Evolutionary conservation across 768 basidiomycete genomes (phyloP).

Genomic region (Dendrothele bispora): DNA sequence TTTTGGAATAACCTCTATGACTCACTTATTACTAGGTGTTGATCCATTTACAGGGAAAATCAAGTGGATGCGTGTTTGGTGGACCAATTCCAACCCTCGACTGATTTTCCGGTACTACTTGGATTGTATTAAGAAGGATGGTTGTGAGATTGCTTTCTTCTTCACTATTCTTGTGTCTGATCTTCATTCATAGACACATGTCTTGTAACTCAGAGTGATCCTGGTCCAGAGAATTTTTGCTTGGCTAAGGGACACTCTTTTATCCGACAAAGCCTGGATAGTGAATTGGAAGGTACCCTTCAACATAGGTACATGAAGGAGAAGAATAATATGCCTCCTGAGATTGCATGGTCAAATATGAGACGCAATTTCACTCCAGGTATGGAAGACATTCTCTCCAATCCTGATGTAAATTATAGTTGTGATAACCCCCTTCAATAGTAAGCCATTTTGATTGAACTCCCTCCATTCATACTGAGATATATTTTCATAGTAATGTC

Average conservation of each 20-base stretch:
- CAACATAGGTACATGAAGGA: conserved; percentile 27
- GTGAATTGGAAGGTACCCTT: conserved; percentile 16
- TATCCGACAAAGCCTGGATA: conserved; percentile 25
- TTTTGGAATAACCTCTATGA: too few relatives aligned
- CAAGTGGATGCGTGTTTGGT: too few relatives aligned
- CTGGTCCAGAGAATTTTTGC: conserved; percentile 27
- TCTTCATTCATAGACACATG: too few relatives aligned
- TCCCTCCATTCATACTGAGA: too few relatives aligned
- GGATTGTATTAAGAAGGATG: too few relatives aligned
- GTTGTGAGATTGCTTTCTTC: too few relatives aligned
- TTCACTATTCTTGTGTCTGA: too few relatives aligned
- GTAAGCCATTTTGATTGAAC: conserved; percentile 10
- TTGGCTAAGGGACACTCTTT: conserved; percentile 31
- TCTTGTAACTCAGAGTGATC: conserved; percentile 32
- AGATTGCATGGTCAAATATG: conserved; percentile 29
- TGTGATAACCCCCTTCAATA: conserved; percentile 15
- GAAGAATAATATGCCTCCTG: conserved; percentile 30
- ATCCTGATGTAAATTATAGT: not conserved
- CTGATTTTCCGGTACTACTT: too few relatives aligned
- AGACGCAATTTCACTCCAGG: conserved; percentile 17
- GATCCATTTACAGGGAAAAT: too few relatives aligned
- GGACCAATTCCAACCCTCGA: too few relatives aligned
- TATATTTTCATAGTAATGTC: too few relatives aligned
- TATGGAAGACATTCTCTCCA: conserved; percentile 19
- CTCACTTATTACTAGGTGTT: too few relatives aligned